Base-by-base conservation (phyloP, 352 stramenopile genomes). In the Globisporangium cederbergense region DNA sequence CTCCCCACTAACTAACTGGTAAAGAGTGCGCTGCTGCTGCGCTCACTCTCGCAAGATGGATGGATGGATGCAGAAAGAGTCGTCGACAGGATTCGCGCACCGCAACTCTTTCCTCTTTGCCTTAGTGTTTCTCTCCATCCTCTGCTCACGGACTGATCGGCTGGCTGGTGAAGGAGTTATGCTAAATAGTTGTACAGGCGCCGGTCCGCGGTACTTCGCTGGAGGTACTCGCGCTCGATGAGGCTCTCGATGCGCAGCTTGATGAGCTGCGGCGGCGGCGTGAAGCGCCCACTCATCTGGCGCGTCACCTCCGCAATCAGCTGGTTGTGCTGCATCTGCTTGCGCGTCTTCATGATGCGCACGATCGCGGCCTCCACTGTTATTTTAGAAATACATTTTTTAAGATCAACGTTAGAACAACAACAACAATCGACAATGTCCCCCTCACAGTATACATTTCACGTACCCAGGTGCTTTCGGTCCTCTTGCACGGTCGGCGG, bases 181-280 rank as follows among this genome's bases (percentile, higher is more conserved):
- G 97, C 97, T 75, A 99, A 89, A 86, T 99, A 99, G 62, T 94
- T 96, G 88, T 99, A 99, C 52, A 98, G 72, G 30, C 88, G 82
- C 67, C 91, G 88, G 72, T 99, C 96, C 51, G 89, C 74, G 28
- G 92, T 72, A 65, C 93, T 94, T 49, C 97, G 91, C 72, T 99
- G 94, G 47, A 99, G 79, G 77, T 99, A 99, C 75, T 99, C 98
- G 58, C 98, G 88, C 71, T 99, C 97, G 67, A 99, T 99, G 18
- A 99, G 86, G 66, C 90, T 98, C 77, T 99, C 98, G 62, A 99
- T 98, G 46, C 98, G 86, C 62, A 98, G 96, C 86, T 99, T 99
- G 77, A 99, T 96, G 61, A 99, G 93, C 62, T 98, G 87, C 4
- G 95, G 95, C 22, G 91, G 81, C 16, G 97, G 96, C 5, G 94